Percentiles rank a stretch among this genome's conserved stretches.
phyloP scores from a whole-genome alignment of 495 filamentous ascomycete genomes.

The Penicillium antarcticum region DNA sequence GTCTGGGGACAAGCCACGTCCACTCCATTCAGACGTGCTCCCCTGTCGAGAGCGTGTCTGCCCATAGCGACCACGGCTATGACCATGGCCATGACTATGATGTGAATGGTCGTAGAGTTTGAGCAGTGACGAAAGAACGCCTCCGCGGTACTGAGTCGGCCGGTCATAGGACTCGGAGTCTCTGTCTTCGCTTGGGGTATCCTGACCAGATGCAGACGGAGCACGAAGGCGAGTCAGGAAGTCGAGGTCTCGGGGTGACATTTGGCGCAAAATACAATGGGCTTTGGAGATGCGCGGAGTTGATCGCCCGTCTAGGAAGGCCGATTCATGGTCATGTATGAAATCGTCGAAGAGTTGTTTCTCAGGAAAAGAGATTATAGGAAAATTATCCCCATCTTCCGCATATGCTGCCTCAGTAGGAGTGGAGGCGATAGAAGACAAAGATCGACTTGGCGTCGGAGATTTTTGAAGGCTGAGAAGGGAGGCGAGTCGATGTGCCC shows the following conservation, averaged over 20 bases:
- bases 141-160: constrained; percentile 68
- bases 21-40: constrained; percentile 32
- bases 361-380: constrained; percentile 37
- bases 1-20: constrained; percentile 32
- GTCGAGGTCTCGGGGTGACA: constrained; percentile 36
- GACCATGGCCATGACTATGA: constrained; percentile 3
- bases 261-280: constrained; percentile 34
- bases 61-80: constrained; percentile 30
- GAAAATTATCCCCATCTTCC: constrained; percentile 38
- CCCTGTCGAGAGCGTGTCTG: constrained; percentile 32
- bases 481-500: constrained; percentile 33
- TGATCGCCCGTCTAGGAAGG: constrained; percentile 26
- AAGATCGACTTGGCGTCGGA: constrained; percentile 26
- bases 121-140: constrained; percentile 73
- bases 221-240: constrained; percentile 36
- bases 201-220: constrained; percentile 50
- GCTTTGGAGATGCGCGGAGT: constrained; percentile 31
- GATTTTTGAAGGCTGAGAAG: constrained; percentile 33
- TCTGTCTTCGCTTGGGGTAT: constrained; percentile 58
- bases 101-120: constrained; percentile 61
- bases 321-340: constrained; percentile 34
- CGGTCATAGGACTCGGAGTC: constrained; percentile 63
- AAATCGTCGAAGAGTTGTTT: constrained; percentile 31
- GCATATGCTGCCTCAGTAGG: constrained; percentile 27
- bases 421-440: constrained; percentile 30